Percentiles rank a stretch among this genome's conserved stretches.
Conservation (phyloP, 1,139 yeast species). For the Ogataea hybrid region DNA sequence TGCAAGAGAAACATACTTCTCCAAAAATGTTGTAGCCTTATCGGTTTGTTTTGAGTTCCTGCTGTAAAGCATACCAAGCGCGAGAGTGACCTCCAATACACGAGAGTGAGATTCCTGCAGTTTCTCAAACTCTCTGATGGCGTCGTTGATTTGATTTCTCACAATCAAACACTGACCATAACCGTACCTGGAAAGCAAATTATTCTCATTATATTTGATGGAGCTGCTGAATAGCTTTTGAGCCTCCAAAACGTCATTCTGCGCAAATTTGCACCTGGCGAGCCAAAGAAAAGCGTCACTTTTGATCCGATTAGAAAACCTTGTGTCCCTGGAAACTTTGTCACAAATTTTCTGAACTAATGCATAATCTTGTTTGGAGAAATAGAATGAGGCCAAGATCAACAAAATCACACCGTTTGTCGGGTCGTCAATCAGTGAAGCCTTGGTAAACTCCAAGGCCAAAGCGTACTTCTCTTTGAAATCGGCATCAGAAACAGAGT, state of each 20-base stretch:
- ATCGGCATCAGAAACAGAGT: constrained; percentile 58
- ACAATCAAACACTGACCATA: constrained; percentile 82
- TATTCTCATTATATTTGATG: constrained; percentile 58
- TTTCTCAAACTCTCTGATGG: constrained; percentile 79
- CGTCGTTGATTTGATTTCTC: constrained; percentile 76
- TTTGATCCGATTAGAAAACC: constrained; percentile 41
- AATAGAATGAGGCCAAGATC: constrained; percentile 34
- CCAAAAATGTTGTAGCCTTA: constrained; percentile 65
- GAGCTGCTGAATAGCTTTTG: constrained; percentile 73
- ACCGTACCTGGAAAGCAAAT: constrained; percentile 73
- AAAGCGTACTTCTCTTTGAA: constrained; percentile 49
- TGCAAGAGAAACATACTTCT: constrained; percentile 66
- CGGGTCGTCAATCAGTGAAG: constrained; percentile 31
- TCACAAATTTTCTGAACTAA: constrained; percentile 57
- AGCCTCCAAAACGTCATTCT: constrained; percentile 61
- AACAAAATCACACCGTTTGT: constrained; percentile 31
- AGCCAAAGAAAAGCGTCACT: constrained; percentile 88
- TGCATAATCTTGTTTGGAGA: constrained; percentile 48
- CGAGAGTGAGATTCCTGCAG: constrained; percentile 66
- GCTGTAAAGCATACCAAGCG: constrained; percentile 73
- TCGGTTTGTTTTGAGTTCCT: constrained; percentile 31
- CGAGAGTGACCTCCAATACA: constrained; percentile 71
- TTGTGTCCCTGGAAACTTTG: constrained; percentile 44
- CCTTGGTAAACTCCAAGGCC: constrained; percentile 41
- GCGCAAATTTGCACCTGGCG: constrained; percentile 69